A percentile compares a stretch with the other conserved stretches of the same genome.
These are phyloP conservation scores for Colletotrichum lupini DNA, from an alignment of 2,329 filamentous ascomycete genomes.

Conservation along the genomic window DNA sequence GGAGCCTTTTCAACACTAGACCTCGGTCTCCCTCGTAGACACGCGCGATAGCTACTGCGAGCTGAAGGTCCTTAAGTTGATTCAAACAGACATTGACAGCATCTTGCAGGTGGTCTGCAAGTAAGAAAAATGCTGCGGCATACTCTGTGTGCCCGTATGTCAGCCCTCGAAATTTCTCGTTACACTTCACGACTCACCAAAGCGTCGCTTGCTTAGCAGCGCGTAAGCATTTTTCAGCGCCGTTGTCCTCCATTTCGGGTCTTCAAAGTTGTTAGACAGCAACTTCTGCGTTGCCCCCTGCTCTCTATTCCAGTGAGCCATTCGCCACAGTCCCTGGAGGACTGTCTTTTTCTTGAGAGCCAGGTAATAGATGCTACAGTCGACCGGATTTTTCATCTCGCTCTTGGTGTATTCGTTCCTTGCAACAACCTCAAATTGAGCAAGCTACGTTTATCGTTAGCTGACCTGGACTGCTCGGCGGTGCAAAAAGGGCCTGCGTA, in stretches of 20 bases:
- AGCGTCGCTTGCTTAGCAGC: slow-evolving; percentile 88
- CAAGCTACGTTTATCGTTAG: slow-evolving; percentile 57
- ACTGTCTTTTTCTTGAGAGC: slow-evolving; percentile 92
- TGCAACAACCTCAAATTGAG: slow-evolving; percentile 90
- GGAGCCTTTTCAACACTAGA: slow-evolving; percentile 75
- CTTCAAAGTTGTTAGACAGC: slow-evolving; percentile 89
- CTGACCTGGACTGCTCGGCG: not conserved
- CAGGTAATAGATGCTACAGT: slow-evolving; percentile 92
- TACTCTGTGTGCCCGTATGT: slow-evolving; percentile 74
- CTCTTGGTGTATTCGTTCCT: slow-evolving; percentile 92
- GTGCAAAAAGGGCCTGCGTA: slow-evolving; percentile 56
- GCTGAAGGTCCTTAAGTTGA: slow-evolving; percentile 87
- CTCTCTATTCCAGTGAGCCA: slow-evolving; percentile 90
- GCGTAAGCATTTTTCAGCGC: slow-evolving; percentile 98
- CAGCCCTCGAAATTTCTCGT: slow-evolving; percentile 32
- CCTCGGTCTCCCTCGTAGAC: slow-evolving; percentile 90
- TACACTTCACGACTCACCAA: slow-evolving; percentile 65
- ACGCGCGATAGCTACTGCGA: slow-evolving; percentile 88
- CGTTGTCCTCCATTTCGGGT: slow-evolving; percentile 86
- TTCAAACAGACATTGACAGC: slow-evolving; percentile 88
- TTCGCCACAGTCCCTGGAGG: slow-evolving; percentile 91
- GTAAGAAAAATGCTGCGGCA: slow-evolving; percentile 93
- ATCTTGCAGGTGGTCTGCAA: slow-evolving; percentile 86
- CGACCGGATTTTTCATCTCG: slow-evolving; percentile 88
- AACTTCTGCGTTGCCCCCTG: slow-evolving; percentile 83